Evolutionary conservation across 2,329 filamentous ascomycete species (phyloP), one percentile per base, ranked within the genome.

Genomic region (Neospermospora avenae): DNA sequence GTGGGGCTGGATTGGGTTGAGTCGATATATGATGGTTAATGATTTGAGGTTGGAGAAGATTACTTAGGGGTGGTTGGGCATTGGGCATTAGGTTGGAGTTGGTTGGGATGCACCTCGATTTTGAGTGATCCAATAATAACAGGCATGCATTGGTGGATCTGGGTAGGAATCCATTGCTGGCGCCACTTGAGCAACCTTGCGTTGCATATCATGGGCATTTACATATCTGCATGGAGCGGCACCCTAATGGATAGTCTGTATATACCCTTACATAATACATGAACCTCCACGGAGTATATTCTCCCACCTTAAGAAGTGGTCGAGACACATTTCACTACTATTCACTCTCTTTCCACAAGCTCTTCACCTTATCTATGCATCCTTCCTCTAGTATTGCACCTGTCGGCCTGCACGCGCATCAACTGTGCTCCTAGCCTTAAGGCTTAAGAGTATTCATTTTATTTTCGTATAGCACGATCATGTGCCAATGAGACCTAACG

Each of bases 21-120:
- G 92, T 70, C 81, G 95, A 62, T 99, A 98, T 76, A 98, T 99
- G 95, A 83, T 92, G 59, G 83, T 98, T 34, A 99, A 99, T 75
- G 93, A 98, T 73, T 73, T 99, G 75, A 82, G 80, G 71, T 79
- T 80, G 69, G 84, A 84, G 73, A 82, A 80, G 67, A 68, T 79
- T 55, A 64, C 56, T n/a, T 7, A 20, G 31, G 46, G 31, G 14
- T n/a, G 16, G 14, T 5, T 24, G 45, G 45, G 13, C 20, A 35
- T 35, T 51, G 16, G 28, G n/a, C 22, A 11, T 20, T 28, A 28
- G 34, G 46, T 51, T 51, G 46, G 39, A 20, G n/a, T 20, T 35
- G 46, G 46, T 31, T 18, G n/a, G 34, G 31, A 61, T 49, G 8
- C 18, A 8, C 3, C n/a, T 28, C 46, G 28, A 41, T 45, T 34